phyloP scores from a whole-genome alignment of 2,329 filamentous ascomycete species.

The Fusarium nurragi region DNA sequence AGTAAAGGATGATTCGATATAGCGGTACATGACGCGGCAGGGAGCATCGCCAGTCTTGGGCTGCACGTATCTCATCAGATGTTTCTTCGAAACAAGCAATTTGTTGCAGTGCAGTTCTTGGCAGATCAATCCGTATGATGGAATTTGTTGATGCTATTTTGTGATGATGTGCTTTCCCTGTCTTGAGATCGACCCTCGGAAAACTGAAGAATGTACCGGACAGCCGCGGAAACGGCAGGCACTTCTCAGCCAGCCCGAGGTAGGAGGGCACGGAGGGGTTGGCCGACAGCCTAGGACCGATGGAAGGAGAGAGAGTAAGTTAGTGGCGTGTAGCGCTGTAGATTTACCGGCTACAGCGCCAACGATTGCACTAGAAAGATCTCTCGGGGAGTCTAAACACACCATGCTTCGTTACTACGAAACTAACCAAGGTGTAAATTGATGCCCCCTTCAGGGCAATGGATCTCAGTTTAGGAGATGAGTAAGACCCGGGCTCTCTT shows the following conservation, averaged over 20 bases:
- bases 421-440: background rate
- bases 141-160: background rate
- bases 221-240: constrained; percentile 1
- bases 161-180: constrained; percentile 4
- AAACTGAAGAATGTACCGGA: background rate
- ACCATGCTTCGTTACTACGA: constrained; percentile 1
- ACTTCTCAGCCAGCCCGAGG: constrained; percentile 2
- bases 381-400: background rate
- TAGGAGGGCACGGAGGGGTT: background rate
- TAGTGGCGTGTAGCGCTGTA: constrained; percentile 11
- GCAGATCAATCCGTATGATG: background rate
- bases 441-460: constrained; percentile 3
- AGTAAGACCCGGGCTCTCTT: background rate
- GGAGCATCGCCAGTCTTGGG: constrained; percentile 4
- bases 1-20: constrained; percentile 30
- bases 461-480: constrained; percentile 1
- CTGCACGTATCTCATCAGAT: constrained; percentile 7
- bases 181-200: constrained; percentile 7
- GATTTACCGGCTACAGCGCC: constrained; percentile 7
- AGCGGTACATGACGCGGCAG: constrained; percentile 28
- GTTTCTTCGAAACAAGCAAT: constrained; percentile 1
- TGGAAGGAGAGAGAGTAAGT: constrained; percentile 1
- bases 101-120: constrained; percentile 1
- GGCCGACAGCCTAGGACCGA: background rate
- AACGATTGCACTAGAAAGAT: constrained; percentile 6